Evolutionary conservation across 2,329 filamentous ascomycete genomes (phyloP).

Genomic region (Paraconiothyrium sp.): DNA sequence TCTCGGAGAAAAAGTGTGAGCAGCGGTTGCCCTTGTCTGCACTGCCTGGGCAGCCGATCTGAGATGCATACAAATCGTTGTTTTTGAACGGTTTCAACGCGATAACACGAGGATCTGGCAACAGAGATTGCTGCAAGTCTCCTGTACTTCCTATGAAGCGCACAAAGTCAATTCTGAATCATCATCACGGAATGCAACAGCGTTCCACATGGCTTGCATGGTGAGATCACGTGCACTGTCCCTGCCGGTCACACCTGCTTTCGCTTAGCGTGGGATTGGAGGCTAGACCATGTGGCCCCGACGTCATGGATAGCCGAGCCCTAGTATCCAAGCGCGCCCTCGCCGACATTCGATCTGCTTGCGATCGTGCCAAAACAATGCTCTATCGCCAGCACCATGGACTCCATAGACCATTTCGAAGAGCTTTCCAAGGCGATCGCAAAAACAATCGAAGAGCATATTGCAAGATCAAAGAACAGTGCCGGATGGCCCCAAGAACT

Average conservation of each 20-base stretch:
- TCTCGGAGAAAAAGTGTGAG: neutral
- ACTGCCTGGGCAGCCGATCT: neutral
- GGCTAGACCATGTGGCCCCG: neutral
- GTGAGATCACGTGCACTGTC: neutral
- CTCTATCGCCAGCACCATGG: constrained; percentile 24
- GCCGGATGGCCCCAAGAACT: constrained; percentile 39
- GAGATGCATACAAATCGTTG: neutral
- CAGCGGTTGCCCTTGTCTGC: neutral
- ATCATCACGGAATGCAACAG: no score
- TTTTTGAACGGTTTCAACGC: neutral
- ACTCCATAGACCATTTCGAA: constrained; percentile 31
- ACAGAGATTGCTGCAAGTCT: neutral
- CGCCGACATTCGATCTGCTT: neutral
- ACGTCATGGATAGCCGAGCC: neutral
- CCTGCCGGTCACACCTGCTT: neutral
- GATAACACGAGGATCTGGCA: neutral
- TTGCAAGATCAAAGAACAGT: constrained; percentile 34
- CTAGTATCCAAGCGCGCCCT: neutral
- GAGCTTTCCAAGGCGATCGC: constrained; percentile 43
- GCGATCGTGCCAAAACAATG: neutral
- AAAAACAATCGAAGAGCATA: constrained; percentile 41
- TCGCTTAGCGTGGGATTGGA: neutral
- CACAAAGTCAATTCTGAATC: no score
- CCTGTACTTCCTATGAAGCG: no score
- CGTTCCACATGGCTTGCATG: neutral